Evolutionary conservation across 208 protist genomes (phyloP), one percentile per base, ranked within the genome.

Genomic region (Acanthamoeba castellanii): DNA sequence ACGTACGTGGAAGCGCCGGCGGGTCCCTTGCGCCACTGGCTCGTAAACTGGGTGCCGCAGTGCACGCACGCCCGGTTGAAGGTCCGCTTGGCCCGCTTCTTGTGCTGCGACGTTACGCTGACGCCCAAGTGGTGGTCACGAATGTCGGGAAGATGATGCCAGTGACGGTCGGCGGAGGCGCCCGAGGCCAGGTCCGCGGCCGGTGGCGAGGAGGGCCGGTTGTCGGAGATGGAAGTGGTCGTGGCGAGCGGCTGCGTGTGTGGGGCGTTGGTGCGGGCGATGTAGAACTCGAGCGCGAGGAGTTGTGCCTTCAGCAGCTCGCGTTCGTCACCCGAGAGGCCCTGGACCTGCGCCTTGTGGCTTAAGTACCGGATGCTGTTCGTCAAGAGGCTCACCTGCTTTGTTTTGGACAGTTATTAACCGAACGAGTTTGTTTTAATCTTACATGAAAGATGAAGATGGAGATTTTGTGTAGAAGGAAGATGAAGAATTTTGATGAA

Each of bases 81-180:
- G 70, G 70, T 78, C 8, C 70, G 70, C 70, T 78, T 78, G 70
- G 70, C 70, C 30, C 70, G n/a, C 70, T 78, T 78, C 70, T 78
- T 78, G 30, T 78, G 70, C 22, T 6, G 8, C 70, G 7, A 20
- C n/a, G n/a, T 47, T 6, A 16, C 8, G n/a, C 2, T 47, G n/a
- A 47, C 70, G 70, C 70, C 32, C 27, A 11, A 30, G 70, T 78
- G 64, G 64, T 27, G 37, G 3, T 45, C 42, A 45, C 42, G 42
- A 45, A 45, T 22, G 64, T 14, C 64, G 64, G 7, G 64, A 32
- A n/a, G 27, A n/a, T 55, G 59, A 30, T 22, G 61, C 20, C 8
- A 9, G 61, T 68, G 61, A 22, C 22, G 25, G 61, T 30, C 61
- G 27, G 25, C 25, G n/a, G 6, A 16, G 7, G 14, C 16, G 70